Base-by-base conservation (phyloP, 768 basidiomycete species). In the Plicaturopsis crispa region DNA sequence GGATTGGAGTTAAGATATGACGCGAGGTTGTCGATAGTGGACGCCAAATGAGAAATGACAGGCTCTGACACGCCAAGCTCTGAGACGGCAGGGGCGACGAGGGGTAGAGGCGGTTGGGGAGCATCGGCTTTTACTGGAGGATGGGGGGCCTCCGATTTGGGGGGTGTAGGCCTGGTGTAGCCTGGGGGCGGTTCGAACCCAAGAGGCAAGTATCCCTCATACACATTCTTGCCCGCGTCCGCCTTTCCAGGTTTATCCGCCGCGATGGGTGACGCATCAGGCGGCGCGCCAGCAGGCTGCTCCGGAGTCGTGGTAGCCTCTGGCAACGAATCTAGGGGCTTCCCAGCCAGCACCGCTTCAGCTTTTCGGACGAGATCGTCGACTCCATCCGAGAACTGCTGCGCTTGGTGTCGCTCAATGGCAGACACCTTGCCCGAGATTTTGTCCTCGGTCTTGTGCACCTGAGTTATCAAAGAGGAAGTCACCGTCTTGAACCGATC, bases 141-240 rank as follows among this genome's bases (percentile, higher is more conserved):
- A 26, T 55, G 55, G 38, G 46, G 55, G n/a, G 55, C 36, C 28
- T 57, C 49, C 24, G 63, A 58, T 53, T 78, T 75, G 21, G 72
- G 61, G 14, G 78, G 69, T 16, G 64, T 47, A 10, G 85, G 79
- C 26, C 79, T 71, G 40, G 72, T 67, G 57, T 78, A 97, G 14
- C 94, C 94, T 17, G 89, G 89, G 23, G 94, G 93, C 7, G 84
- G 89, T 58, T 97, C 92, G 56, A 87, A 89, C 10, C 92, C 94
- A 36, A 99, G 61, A n/a, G 94, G 96, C 17, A 98, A 68, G 5
- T 83, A 81, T 13, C 62, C 72, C 32, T 64, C 60, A 53, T 94
- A 94, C 14, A 84, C 63, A 32, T 63, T 62, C 20, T 63, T 61
- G 44, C 40, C 38, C 35, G 24, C 22, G 48, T 24, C 35, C 42